Base-by-base conservation (phyloP, 805 yeast genomes). In the Tetrapisispora taiwanensis region DNA sequence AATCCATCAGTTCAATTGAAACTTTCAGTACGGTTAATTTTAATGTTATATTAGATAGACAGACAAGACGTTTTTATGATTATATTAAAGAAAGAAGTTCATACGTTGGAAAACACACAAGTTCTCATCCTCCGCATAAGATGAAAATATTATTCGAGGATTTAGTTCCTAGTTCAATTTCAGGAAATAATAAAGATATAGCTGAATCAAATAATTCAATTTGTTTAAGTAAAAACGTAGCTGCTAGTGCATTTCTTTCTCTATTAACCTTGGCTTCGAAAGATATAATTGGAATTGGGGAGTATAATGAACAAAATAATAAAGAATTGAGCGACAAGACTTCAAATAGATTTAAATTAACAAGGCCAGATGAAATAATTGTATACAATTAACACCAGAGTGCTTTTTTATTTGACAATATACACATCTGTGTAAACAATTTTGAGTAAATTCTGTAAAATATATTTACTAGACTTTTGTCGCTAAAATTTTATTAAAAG, bases 181-280 rank as follows among this genome's bases (percentile, higher is more conserved):
- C 47, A 1, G 43, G 43, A 3, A 39, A 20, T 13, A 48, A 33
- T 12, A 7, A 31, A 2, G 44, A 46, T 12, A 15, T 37, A 28
- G 19, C 22, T 15, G 31, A 32, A 19, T 40, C 18, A 18, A 39
- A 22, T 6, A 20, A 26, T 7, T 35, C 19, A 1, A 19, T 30
- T 9, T 8, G 22, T 8, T 47, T 56, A 13, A 50, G 52, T 18
- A 57, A 50, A 39, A 48, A 46, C 26, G 49, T 60, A 10, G 65
- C 63, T 7, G 60, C 63, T 14, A 59, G 54, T 26, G 65, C 64
- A 0, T 62, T 62, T 36, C 43, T 62, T 17, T 55, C 63, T 3
- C 24, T 62, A 18, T 44, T 62, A 17, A 57, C 52, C 31, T 47
- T 62, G 15, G 62, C 64, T 2, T 50, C 62, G 2, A 55, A 51